Evolutionary conservation across 306 rosid species (phyloP).

Genomic region (Vicia sativa): DNA sequence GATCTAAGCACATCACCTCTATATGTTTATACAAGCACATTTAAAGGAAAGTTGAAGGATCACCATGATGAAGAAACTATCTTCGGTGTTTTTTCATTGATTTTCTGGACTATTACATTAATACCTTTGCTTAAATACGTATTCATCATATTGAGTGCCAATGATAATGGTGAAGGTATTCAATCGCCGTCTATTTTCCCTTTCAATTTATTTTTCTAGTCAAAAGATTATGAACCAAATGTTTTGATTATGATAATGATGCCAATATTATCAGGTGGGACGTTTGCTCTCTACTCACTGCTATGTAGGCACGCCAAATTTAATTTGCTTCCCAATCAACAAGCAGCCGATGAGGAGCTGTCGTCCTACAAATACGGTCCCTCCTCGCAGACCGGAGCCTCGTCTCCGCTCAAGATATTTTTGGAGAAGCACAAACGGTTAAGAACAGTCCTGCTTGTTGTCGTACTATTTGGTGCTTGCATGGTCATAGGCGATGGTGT

Average conservation of each 20-base stretch:
- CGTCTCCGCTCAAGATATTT: slow-evolving; percentile 66
- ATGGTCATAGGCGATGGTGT: slow-evolving; percentile 95
- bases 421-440: slow-evolving; percentile 76
- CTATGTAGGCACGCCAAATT: slow-evolving; percentile 87
- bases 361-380: slow-evolving; percentile 78
- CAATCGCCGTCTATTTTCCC: neutral
- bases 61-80: slow-evolving; percentile 64
- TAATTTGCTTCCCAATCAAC: slow-evolving; percentile 84
- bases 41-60: slow-evolving; percentile 53
- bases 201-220: slow-evolving; percentile 34
- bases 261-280: slow-evolving; percentile 62
- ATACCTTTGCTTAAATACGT: slow-evolving; percentile 80
- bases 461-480: slow-evolving; percentile 75
- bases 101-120: slow-evolving; percentile 81
- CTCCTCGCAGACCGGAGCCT: slow-evolving; percentile 50
- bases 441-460: slow-evolving; percentile 63
- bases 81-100: slow-evolving; percentile 81
- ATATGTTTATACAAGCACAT: slow-evolving; percentile 73
- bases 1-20: slow-evolving; percentile 89
- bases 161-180: slow-evolving; percentile 87
- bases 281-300: slow-evolving; percentile 79
- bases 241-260: slow-evolving; percentile 32
- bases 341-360: slow-evolving; percentile 91
- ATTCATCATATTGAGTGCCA: slow-evolving; percentile 67
- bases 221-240: slow-evolving; percentile 12